phyloP scores from a whole-genome alignment of 176 grass and related monocot genomes.

The Phoenix roebelenii region DNA sequence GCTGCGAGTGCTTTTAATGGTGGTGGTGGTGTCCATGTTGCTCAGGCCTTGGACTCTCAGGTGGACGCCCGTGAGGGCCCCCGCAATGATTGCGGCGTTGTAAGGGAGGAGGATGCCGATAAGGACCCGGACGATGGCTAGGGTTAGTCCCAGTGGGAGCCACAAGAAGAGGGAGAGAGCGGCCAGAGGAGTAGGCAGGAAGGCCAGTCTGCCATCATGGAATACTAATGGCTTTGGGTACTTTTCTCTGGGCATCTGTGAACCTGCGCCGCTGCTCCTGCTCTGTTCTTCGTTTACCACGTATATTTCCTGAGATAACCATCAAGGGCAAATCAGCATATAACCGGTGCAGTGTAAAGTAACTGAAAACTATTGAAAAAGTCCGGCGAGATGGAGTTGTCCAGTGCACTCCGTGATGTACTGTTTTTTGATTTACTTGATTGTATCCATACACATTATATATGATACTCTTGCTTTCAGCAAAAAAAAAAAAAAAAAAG shows the following conservation, averaged over 20 bases:
- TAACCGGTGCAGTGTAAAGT: background rate
- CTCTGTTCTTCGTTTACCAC: slow-evolving; percentile 23
- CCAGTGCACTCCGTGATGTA: too few relatives aligned
- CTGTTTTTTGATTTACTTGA: too few relatives aligned
- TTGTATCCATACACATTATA: too few relatives aligned
- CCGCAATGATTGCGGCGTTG: slow-evolving; percentile 13
- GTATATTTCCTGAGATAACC: slow-evolving; percentile 48
- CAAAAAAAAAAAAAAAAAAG: too few relatives aligned
- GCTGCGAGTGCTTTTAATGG: background rate
- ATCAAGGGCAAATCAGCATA: background rate
- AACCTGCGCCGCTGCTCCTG: slow-evolving; percentile 18
- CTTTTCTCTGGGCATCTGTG: slow-evolving; percentile 37
- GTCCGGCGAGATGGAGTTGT: too few relatives aligned
- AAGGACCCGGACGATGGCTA: slow-evolving; percentile 46
- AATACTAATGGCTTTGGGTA: slow-evolving; percentile 91
- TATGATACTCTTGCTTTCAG: too few relatives aligned
- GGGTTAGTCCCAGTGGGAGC: slow-evolving; percentile 47
- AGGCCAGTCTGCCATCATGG: slow-evolving; percentile 78
- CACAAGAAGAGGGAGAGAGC: slow-evolving; percentile 57
- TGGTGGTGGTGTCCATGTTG: too few relatives aligned
- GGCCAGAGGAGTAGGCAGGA: slow-evolving; percentile 52
- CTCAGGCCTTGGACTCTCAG: slow-evolving; percentile 25
- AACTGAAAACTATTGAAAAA: background rate
- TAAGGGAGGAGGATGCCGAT: slow-evolving; percentile 54
- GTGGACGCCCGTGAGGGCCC: slow-evolving; percentile 35